Percentiles rank a stretch among this genome's conserved stretches.
Conservation (phyloP, 179 eudicot species). For the Corrigiola litoralis region DNA sequence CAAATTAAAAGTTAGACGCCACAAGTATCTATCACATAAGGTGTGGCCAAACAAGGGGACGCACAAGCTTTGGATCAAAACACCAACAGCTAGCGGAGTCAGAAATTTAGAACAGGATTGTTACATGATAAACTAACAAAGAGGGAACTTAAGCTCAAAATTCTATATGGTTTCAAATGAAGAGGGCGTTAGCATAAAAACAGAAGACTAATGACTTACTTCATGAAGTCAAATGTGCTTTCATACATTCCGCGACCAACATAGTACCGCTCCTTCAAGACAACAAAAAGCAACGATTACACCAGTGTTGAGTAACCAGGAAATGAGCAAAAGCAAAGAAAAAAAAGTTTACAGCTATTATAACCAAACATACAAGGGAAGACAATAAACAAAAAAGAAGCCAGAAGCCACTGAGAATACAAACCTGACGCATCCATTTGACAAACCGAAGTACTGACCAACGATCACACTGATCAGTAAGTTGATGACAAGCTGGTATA, state of each 20-base stretch:
- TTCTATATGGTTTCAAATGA: background rate
- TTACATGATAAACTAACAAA: background rate
- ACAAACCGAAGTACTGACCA: slow-evolving; percentile 67
- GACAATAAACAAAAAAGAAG: background rate
- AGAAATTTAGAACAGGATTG: no score
- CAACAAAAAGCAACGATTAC: slow-evolving; percentile 9
- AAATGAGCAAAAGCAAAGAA: background rate
- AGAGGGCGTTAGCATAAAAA: background rate
- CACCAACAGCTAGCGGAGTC: no score
- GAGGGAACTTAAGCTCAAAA: background rate
- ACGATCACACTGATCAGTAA: slow-evolving; percentile 71
- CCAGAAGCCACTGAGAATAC: background rate
- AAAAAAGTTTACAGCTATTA: background rate
- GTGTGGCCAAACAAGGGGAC: no score
- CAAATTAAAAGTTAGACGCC: no score
- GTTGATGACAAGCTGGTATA: slow-evolving; percentile 76
- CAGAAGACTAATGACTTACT: slow-evolving; percentile 40
- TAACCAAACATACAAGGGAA: background rate
- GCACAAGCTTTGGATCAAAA: no score
- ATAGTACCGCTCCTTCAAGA: slow-evolving; percentile 80
- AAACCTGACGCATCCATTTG: slow-evolving; percentile 99
- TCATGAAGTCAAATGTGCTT: slow-evolving; percentile 69
- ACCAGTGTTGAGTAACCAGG: no score
- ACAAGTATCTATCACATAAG: no score
- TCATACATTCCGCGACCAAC: slow-evolving; percentile 99